Percentiles rank a stretch among this genome's conserved stretches.
These are phyloP conservation scores for Rhynchosporium graminicola DNA, from an alignment of 2,329 filamentous ascomycete species.

Conservation along the genomic window DNA sequence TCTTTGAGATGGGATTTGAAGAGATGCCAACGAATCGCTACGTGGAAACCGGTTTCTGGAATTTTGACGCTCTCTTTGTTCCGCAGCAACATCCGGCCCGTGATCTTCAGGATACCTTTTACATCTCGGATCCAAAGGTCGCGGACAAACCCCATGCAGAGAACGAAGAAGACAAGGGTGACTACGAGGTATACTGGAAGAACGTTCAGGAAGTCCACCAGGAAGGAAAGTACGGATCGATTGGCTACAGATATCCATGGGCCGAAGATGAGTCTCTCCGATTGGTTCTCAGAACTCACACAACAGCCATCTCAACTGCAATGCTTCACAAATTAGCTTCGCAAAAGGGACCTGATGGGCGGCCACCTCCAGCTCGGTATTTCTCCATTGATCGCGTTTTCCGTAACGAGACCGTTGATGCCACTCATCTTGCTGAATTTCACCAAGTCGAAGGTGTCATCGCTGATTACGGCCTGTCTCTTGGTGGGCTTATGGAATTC, in stretches of 20 bases:
- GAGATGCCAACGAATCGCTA: slow-evolving; percentile 96
- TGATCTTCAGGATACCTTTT: slow-evolving; percentile 98
- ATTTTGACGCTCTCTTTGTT: slow-evolving; percentile 95
- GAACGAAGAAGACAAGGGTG: slow-evolving; percentile 55
- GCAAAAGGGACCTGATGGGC: slow-evolving; percentile 71
- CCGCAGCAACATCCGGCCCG: slow-evolving; percentile 97
- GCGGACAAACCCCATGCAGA: slow-evolving; percentile 68
- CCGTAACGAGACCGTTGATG: slow-evolving; percentile 95
- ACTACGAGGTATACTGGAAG: slow-evolving; percentile 86
- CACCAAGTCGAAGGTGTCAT: slow-evolving; percentile 99
- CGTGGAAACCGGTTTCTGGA: slow-evolving; percentile 98
- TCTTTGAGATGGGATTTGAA: slow-evolving; percentile 98
- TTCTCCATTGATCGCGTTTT: slow-evolving; percentile 99
- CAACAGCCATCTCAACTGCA: slow-evolving; percentile 86
- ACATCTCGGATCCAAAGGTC: slow-evolving; percentile 83
- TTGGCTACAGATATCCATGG: slow-evolving; percentile 96
- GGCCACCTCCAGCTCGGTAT: slow-evolving; percentile 75
- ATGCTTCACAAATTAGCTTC: slow-evolving; percentile 89
- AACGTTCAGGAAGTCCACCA: slow-evolving; percentile 87
- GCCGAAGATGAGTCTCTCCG: slow-evolving; percentile 80
- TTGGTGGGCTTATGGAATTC: slow-evolving; percentile 91
- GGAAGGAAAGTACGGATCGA: slow-evolving; percentile 88
- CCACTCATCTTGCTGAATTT: slow-evolving; percentile 96
- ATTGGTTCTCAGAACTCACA: slow-evolving; percentile 93
- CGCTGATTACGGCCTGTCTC: slow-evolving; percentile 89